These are phyloP conservation scores for Coemansia sp. DNA, from an alignment of 192 early-diverging fungal genomes.

Conservation along the genomic window DNA sequence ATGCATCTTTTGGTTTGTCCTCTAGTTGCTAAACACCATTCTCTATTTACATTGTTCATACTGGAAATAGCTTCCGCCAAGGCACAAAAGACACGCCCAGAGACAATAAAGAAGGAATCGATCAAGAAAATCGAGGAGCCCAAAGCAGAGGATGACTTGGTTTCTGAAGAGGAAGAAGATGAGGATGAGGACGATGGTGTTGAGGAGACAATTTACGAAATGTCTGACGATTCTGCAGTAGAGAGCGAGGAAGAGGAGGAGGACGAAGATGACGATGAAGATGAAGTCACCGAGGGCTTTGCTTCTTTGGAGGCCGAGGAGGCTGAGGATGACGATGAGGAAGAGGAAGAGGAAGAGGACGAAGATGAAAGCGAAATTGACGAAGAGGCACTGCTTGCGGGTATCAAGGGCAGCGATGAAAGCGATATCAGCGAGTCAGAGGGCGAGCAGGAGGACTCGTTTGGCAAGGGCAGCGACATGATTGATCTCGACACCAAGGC, in stretches of 20 bases:
- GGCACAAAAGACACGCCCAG: conserved; percentile 10
- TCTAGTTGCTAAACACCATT: no score
- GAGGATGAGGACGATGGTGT: conserved; percentile 29
- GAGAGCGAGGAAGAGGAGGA: conserved; percentile 28
- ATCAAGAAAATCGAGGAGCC: conserved; percentile 34
- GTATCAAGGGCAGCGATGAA: conserved; percentile 39
- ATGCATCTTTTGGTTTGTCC: no score
- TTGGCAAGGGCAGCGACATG: conserved; percentile 14
- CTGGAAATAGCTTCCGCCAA: not conserved
- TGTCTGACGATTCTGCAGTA: conserved; percentile 42
- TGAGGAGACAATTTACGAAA: conserved; percentile 47
- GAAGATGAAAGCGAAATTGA: conserved; percentile 28
- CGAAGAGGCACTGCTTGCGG: conserved; percentile 45
- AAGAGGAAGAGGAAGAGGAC: conserved; percentile 27
- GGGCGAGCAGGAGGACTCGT: conserved; percentile 20
- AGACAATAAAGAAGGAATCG: conserved; percentile 21
- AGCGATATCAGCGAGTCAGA: conserved; percentile 41
- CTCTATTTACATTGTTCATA: not conserved
- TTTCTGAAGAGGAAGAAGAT: conserved; percentile 38
- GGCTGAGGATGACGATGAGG: conserved; percentile 5
- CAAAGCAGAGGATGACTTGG: conserved; percentile 29
- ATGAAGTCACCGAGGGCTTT: conserved; percentile 21
- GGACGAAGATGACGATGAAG: conserved; percentile 19
- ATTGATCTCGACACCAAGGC: conserved; percentile 28
- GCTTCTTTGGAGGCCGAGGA: conserved; percentile 8